Base-by-base conservation (phyloP, 1,284 basidiomycete species). In the Tremellales sp. region DNA sequence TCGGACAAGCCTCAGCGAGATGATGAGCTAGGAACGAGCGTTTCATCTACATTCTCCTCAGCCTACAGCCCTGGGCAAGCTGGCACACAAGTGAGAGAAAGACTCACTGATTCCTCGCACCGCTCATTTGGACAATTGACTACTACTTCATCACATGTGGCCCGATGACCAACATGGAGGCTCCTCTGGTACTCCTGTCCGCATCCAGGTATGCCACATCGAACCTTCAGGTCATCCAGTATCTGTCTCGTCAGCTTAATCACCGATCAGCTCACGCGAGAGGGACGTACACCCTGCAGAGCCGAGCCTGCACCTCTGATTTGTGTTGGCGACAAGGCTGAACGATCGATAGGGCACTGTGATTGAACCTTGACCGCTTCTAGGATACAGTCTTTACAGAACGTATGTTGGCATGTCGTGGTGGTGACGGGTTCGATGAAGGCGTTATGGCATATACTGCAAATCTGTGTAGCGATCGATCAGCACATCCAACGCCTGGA, bases 371-470 rank as follows among this genome's bases (percentile, higher is more conserved):
- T 65, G 10, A 91, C 77, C 0, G 88, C 86, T 40, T 78, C 77
- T 13, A 76, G 62, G 55, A 91, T 87, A 64, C 89, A 91, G 31
- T 82, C 82, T 21, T 76, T 75, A 68, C 89, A 92, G 69, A 91
- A 91, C 0, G 87, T 91, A 67, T 92, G 89, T 51, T 81, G 79
- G 64, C 89, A 91, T 11, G 83, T 82, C 22, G 75, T 56, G 1
- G 68, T 80, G 2, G 86, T 84, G 3, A 80, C 80, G 10, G 89
- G 89, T 26, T 88, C 80, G 17, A 82, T 73, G 61, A 90, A 87
- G 2, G 88, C 87, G 41, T 80, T 86, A 82, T 82, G 82, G 73
- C 88, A 91, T 59, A 91, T 89, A 57, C 87, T 89, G 64, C 88
- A 91, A 45, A 85, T 77, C 83, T 36, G 13, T n/a, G 19, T 6